Evolutionary conservation across 352 stramenopile genomes (phyloP), one percentile per base, ranked within the genome.

Genomic region (Phytophthora foliorum): DNA sequence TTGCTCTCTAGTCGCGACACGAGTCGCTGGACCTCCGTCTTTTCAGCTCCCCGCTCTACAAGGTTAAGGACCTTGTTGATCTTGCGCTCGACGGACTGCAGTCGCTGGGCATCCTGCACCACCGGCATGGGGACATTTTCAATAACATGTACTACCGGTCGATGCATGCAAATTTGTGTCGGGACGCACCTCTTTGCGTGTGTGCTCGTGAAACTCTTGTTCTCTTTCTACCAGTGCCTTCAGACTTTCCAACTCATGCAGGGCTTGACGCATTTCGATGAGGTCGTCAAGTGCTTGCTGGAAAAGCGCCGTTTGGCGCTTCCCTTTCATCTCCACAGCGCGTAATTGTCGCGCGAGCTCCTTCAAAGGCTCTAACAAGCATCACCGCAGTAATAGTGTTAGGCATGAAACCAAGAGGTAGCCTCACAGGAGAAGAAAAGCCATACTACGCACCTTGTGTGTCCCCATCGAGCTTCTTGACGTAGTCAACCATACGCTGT

Each of bases 391-490:
- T 9, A 45, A 45, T 3, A 45, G n/a, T 25, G 27, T 5, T 19
- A 50, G 11, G 9, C n/a, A 48, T 9, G 13, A 21, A 6, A 38
- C 22, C 39, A 45, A 14, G 8, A 45, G 2, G 39, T 22, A 24
- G 8, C 38, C 0, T 17, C 34, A 39, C 34, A 9, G 10, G 17
- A 39, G 13, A 9, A 1, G n/a, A n/a, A n/a, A n/a, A n/a, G n/a
- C n/a, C n/a, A n/a, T n/a, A 24, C 39, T 21, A 45, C 50, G 27
- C 50, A 89, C 80, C 75, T 78, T 89, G 73, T 11, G 66, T 67
- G 19, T 84, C 70, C 17, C 63, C 42, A 32, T 89, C 78, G 1
- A 85, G 58, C 21, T 77, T 72, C 57, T 91, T 88, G 19, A 84
- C 69, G 32, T 85, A 86, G 8, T 61, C 46, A 6, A 84, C 34